Evolutionary conservation across 2,329 filamentous ascomycete species (phyloP).

Genomic region (Hypomyces rosellus): DNA sequence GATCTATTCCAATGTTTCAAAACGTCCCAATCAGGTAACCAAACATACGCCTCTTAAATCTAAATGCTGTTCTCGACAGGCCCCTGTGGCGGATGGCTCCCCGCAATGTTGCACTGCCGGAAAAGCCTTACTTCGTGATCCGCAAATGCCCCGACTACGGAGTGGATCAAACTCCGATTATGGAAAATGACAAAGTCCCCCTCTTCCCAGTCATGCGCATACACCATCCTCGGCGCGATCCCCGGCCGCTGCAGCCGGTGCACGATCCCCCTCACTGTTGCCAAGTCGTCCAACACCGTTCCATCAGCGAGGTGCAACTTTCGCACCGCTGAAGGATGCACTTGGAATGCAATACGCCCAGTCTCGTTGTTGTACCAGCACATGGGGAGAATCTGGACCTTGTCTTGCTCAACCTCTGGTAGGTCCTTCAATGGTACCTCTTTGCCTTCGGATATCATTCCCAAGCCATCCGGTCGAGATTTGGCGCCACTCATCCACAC

Average conservation of each 20-base stretch:
- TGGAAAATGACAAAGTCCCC: slow-evolving; percentile 74
- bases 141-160: slow-evolving; percentile 67
- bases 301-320: slow-evolving; percentile 63
- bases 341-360: slow-evolving; percentile 61
- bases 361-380: slow-evolving; percentile 72
- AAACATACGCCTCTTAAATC: no score
- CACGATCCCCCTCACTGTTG: slow-evolving; percentile 60
- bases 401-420: slow-evolving; percentile 56
- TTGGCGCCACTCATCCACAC: slow-evolving; percentile 71
- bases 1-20: no score
- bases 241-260: slow-evolving; percentile 64
- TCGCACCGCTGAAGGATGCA: slow-evolving; percentile 66
- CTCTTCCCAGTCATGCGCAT: slow-evolving; percentile 70
- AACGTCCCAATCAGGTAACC: no score
- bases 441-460: slow-evolving; percentile 59
- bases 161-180: slow-evolving; percentile 69
- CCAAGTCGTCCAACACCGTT: slow-evolving; percentile 61
- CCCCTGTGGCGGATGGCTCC: slow-evolving; percentile 49
- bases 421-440: slow-evolving; percentile 56
- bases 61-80: slow-evolving; percentile 22
- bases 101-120: slow-evolving; percentile 74
- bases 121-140: slow-evolving; percentile 70
- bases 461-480: slow-evolving; percentile 62
- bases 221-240: slow-evolving; percentile 62
- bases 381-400: slow-evolving; percentile 69